Percentiles rank a stretch among this genome's conserved stretches.
phyloP scores from a whole-genome alignment of 306 rosid genomes.

The Rosa lucieae region DNA sequence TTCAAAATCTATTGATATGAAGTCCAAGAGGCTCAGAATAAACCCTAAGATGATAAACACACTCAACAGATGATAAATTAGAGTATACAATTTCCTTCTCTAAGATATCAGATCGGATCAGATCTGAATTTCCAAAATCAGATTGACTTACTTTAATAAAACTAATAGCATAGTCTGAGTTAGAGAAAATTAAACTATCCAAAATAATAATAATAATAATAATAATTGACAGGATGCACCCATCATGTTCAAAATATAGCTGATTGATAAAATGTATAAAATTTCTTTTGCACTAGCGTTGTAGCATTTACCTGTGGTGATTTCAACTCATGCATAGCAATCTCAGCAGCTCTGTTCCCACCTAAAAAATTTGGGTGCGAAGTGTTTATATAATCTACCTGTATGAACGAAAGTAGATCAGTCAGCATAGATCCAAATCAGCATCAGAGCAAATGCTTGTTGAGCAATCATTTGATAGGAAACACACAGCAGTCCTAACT shows the following conservation, averaged over 20 bases:
- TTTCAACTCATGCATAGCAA: conserved; percentile 38
- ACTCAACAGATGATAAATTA: not conserved
- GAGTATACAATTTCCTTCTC: not conserved
- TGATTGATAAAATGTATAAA: not conserved
- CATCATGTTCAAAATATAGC: not conserved
- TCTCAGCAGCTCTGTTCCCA: conserved; percentile 45
- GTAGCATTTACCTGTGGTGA: conserved; percentile 32
- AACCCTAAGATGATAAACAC: not conserved
- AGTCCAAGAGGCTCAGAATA: not conserved
- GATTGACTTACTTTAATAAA: not conserved
- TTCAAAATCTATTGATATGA: not conserved
- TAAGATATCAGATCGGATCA: not conserved
- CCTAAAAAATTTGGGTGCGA: conserved; percentile 46
- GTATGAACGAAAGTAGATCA: not conserved
- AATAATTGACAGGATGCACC: not conserved
- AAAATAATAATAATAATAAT: not conserved
- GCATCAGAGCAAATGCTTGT: not conserved
- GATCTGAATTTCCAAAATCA: not conserved
- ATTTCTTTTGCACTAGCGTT: not conserved
- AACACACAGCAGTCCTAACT: not conserved
- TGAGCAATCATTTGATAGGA: not conserved
- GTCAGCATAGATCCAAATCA: conserved; percentile 16
- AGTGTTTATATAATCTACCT: conserved; percentile 49
- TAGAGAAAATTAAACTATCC: not conserved
- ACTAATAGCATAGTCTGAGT: not conserved